Percentiles rank a stretch among this genome's conserved stretches.
phyloP scores from a whole-genome alignment of 805 yeast genomes.

The Henningerozyma blattae region DNA sequence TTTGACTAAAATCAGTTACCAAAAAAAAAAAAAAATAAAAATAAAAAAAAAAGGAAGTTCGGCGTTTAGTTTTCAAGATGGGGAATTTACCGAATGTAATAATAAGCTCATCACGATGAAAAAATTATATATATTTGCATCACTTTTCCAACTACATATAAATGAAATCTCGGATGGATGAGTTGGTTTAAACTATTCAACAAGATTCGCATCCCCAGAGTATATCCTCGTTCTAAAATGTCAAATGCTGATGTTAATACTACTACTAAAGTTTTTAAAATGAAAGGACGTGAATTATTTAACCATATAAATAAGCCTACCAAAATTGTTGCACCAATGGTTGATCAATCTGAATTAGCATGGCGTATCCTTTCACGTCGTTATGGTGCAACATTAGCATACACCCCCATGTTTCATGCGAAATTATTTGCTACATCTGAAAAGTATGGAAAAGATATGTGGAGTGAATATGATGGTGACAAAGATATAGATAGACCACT shows the following conservation, averaged over 20 bases:
- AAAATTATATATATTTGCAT: too few species aligned
- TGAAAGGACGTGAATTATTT: slow-evolving; percentile 56
- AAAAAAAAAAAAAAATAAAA: too few species aligned
- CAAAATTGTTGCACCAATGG: slow-evolving; percentile 96
- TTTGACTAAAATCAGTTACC: too few species aligned
- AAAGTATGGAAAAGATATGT: slow-evolving; percentile 67
- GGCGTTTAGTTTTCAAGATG: too few species aligned
- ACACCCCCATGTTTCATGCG: slow-evolving; percentile 97
- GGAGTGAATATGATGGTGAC: slow-evolving; percentile 67
- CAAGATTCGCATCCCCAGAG: too few species aligned
- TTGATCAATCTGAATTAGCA: slow-evolving; percentile 90
- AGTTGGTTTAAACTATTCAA: too few species aligned
- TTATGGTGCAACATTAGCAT: slow-evolving; percentile 89
- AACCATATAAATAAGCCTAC: slow-evolving; percentile 61
- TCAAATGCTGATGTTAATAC: slow-evolving; percentile 79
- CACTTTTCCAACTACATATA: too few species aligned
- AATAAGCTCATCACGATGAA: too few species aligned
- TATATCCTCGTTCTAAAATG: slow-evolving; percentile 34
- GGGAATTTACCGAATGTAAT: too few species aligned
- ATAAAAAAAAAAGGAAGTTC: too few species aligned
- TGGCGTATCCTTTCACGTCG: slow-evolving; percentile 82
- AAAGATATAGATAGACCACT: slow-evolving; percentile 63
- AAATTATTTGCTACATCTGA: slow-evolving; percentile 74
- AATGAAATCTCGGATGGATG: too few species aligned
- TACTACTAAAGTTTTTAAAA: slow-evolving; percentile 46